phyloP scores from a whole-genome alignment of 805 yeast species.

The Wickerhamomyces chambardii region DNA sequence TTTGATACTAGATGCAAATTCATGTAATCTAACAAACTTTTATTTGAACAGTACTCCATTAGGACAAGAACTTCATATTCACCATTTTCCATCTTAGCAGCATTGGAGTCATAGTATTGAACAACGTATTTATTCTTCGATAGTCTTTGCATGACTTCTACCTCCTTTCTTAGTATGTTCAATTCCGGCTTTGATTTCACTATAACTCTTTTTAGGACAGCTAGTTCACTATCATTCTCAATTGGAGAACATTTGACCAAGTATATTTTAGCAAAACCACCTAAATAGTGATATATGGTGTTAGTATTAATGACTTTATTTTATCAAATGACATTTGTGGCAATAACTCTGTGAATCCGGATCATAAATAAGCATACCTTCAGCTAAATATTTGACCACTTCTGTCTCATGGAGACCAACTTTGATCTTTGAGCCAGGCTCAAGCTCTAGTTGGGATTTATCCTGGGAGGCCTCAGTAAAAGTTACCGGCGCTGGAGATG shows the following conservation, averaged over 20 bases:
- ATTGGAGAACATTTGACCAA: constrained; percentile 45
- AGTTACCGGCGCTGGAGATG: not conserved
- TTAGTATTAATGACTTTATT: no score
- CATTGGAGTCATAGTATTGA: constrained; percentile 67
- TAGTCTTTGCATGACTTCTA: constrained; percentile 66
- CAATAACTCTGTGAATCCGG: no score
- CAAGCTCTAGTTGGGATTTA: constrained; percentile 12
- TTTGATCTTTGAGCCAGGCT: constrained; percentile 43
- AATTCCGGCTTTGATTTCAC: constrained; percentile 67
- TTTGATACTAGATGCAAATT: constrained; percentile 76
- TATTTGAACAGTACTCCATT: constrained; percentile 90
- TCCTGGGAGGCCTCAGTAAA: no score
- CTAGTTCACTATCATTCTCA: constrained; percentile 36
- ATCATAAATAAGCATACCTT: constrained; percentile 29
- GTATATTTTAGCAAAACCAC: constrained; percentile 80
- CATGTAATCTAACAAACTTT: constrained; percentile 86
- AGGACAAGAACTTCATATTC: constrained; percentile 82
- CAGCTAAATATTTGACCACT: constrained; percentile 49
- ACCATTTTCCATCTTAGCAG: constrained; percentile 41
- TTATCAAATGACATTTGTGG: no score
- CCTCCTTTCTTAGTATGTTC: constrained; percentile 60
- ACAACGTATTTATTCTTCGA: constrained; percentile 52
- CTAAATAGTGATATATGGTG: constrained; percentile 13
- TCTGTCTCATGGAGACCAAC: constrained; percentile 56
- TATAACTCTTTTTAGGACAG: constrained; percentile 66